phyloP scores from a whole-genome alignment of 2,329 filamentous ascomycete species.

The Delphinella strobiligena region DNA sequence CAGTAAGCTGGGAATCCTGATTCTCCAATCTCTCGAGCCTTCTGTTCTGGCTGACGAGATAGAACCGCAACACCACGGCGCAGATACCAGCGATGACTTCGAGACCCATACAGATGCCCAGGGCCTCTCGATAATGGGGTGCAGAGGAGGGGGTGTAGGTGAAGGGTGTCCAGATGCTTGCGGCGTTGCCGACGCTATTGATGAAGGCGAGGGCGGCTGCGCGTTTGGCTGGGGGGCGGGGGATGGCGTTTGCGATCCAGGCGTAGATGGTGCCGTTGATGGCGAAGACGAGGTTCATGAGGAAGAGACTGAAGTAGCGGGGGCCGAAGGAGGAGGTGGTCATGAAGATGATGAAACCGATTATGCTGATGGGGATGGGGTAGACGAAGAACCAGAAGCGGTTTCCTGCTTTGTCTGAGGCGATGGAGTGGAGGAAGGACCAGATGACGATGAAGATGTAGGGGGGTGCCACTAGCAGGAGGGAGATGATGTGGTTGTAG shows the following conservation, averaged over 20 bases:
- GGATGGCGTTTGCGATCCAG: slow-evolving; percentile 68
- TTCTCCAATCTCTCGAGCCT: slow-evolving; percentile 39
- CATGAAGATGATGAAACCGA: slow-evolving; percentile 45
- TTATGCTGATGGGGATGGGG: slow-evolving; percentile 38
- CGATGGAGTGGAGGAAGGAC: slow-evolving; percentile 31
- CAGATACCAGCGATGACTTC: slow-evolving; percentile 16
- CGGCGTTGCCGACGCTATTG: slow-evolving; percentile 59
- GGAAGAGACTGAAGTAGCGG: slow-evolving; percentile 44
- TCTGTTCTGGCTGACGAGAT: slow-evolving; percentile 34
- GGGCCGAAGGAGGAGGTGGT: slow-evolving; percentile 38
- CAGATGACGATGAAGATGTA: slow-evolving; percentile 43
- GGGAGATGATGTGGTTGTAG: slow-evolving; percentile 33
- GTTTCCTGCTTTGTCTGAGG: slow-evolving; percentile 32
- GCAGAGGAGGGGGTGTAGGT: slow-evolving; percentile 20
- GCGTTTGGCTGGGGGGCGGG: slow-evolving; percentile 63
- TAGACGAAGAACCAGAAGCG: slow-evolving; percentile 43
- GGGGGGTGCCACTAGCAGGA: slow-evolving; percentile 41
- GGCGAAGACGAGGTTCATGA: slow-evolving; percentile 44
- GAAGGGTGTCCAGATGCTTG: slow-evolving; percentile 47
- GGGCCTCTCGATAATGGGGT: slow-evolving; percentile 20
- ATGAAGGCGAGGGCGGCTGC: slow-evolving; percentile 62
- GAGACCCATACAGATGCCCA: slow-evolving; percentile 22
- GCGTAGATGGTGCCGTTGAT: slow-evolving; percentile 51
- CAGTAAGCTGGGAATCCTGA: slow-evolving; percentile 31
- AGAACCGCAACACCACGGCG: slow-evolving; percentile 17